Conservation (phyloP, 768 basidiomycete species). For the Lentinula raphanica region DNA sequence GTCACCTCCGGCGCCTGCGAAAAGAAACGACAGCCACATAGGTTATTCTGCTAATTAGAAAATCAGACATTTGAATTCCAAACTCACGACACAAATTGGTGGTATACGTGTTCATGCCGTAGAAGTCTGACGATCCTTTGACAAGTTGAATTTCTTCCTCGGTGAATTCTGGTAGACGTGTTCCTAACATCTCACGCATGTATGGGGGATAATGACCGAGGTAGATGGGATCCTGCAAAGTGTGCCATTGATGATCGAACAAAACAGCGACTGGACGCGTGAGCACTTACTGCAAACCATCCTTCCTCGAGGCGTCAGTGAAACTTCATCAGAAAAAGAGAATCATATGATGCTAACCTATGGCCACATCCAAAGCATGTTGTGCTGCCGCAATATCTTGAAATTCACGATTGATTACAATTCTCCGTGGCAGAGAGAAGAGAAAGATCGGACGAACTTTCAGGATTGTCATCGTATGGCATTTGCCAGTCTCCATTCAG, state of each 20-base stretch:
- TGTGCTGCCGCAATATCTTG: slow-evolving; percentile 68
- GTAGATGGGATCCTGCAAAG: slow-evolving; percentile 57
- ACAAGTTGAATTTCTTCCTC: slow-evolving; percentile 51
- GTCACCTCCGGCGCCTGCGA: slow-evolving; percentile 49
- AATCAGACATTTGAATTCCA: no score
- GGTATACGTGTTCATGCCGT: slow-evolving; percentile 70
- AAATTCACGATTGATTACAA: not conserved
- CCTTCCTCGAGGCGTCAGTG: slow-evolving; percentile 26
- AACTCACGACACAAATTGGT: slow-evolving; percentile 55
- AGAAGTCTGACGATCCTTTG: slow-evolving; percentile 64
- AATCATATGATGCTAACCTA: slow-evolving; percentile 40
- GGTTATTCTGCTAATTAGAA: not conserved
- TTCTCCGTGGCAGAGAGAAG: not conserved
- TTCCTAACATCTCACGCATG: slow-evolving; percentile 50
- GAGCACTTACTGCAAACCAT: slow-evolving; percentile 49
- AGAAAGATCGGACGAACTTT: slow-evolving; percentile 42
- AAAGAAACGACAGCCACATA: not conserved
- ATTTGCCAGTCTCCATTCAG: slow-evolving; percentile 73
- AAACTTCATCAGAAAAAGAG: no score
- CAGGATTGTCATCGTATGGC: slow-evolving; percentile 63
- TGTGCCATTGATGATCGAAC: not conserved
- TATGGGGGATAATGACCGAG: slow-evolving; percentile 61
- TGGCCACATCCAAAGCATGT: slow-evolving; percentile 65
- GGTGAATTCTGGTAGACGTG: slow-evolving; percentile 56
- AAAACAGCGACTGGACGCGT: slow-evolving; percentile 11